Base-by-base conservation (phyloP, 768 basidiomycete species). In the Tylopilus cervinicoccineus region DNA sequence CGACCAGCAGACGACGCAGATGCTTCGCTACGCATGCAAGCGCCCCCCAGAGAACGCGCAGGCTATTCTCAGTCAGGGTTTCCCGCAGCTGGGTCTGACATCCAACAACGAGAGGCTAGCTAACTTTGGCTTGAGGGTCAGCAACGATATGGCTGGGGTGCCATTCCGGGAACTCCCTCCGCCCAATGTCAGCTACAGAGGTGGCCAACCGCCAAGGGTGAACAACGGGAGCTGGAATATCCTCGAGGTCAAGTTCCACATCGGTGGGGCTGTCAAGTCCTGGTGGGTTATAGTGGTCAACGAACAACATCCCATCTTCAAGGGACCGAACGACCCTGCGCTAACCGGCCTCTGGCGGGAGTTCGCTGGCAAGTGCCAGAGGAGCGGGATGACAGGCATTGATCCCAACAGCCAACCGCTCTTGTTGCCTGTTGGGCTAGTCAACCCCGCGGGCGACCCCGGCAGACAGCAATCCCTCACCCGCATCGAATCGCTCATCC, bases 151-250 rank as follows among this genome's bases (percentile, higher is more conserved):
- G 86, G 63, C 78, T 0, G 72, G 76, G 7, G 63, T 88, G 4
- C 87, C 87, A 2, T 83, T 65, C 3, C 78, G 89, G 14, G 76
- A 86, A 49, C 76, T 93, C 2, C 70, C 68, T 0, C 67, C 83
- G 0, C 90, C 90, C 0, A 50, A 53, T 1, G 57, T 91, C 42
- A 69, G 69, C 2, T 92, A 92, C 59, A 70, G 65, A 31, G 65
- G 55, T 5, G 81, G 79, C 2, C 60, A 47, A 6, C 60, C 70
- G 64, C 45, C 63, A 3, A 73, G 66, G 13, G 75, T 80, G 6
- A 67, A 58, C 29, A 78, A 84, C 27, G 90, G 83, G 1, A 76
- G 78, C 32, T 92, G 89, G 89, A 91, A 91, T 52, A 82, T 90
- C 44, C 61, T 84, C 28, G 73, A 83, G 20, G 82, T 86, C 45